phyloP scores from a whole-genome alignment of 108 stramenopile genomes.

The Fragilariopsis cylindrus region DNA sequence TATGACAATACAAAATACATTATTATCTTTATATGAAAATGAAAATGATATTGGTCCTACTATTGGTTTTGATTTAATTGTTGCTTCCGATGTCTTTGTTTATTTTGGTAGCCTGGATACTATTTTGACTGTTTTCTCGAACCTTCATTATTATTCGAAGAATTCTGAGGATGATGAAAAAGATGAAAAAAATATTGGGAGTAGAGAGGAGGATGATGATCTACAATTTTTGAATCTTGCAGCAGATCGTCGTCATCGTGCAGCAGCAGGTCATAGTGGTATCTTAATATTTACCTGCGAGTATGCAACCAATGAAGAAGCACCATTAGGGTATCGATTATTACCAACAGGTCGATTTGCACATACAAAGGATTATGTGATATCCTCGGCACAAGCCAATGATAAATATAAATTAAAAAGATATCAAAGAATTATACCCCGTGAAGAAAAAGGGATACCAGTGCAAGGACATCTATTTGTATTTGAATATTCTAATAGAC shows the following conservation, averaged over 20 bases:
- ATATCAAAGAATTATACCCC: constrained; percentile 59
- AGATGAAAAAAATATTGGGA: background rate
- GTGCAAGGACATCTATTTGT: constrained; percentile 70
- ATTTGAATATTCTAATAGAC: constrained; percentile 24
- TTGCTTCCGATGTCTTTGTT: constrained; percentile 74
- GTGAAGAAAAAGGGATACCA: constrained; percentile 68
- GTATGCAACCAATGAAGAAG: constrained; percentile 53
- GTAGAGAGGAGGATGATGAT: too few species aligned
- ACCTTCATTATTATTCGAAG: constrained; percentile 9
- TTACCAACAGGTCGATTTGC: constrained; percentile 68
- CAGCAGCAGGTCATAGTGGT: constrained; percentile 1
- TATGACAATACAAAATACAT: constrained; percentile 42
- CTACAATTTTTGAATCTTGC: too few species aligned
- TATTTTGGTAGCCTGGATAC: constrained; percentile 66
- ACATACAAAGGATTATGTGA: constrained; percentile 63
- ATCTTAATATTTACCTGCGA: constrained; percentile 69
- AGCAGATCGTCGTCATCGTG: too few species aligned
- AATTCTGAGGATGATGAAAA: background rate
- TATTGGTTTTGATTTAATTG: constrained; percentile 66
- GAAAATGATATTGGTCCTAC: background rate
- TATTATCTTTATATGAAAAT: background rate
- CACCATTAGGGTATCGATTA: constrained; percentile 55
- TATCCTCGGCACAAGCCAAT: constrained; percentile 35
- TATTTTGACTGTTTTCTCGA: constrained; percentile 45
- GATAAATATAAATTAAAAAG: constrained; percentile 42